These are phyloP conservation scores for Hypericum androsaemum DNA, from an alignment of 345 rosid species.

Conservation along the genomic window DNA sequence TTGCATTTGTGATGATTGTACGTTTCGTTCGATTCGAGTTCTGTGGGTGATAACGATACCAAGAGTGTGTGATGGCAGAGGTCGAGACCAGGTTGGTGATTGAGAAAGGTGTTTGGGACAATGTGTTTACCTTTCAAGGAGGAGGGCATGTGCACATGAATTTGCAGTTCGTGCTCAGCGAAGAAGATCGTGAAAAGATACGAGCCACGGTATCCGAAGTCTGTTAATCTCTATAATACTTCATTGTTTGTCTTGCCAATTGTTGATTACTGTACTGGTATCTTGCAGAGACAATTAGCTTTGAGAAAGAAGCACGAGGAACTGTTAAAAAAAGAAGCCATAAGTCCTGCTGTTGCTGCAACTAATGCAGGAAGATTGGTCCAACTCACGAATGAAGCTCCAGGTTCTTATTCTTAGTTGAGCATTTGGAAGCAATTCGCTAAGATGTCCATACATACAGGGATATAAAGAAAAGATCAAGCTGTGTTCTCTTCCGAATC, in stretches of 20 bases:
- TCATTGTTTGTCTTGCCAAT: not conserved
- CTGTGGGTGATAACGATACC: conserved; percentile 15
- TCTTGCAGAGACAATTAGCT: conserved; percentile 73
- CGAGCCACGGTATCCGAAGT: conserved; percentile 68
- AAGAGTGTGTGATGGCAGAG: conserved; percentile 31
- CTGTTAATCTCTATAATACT: too few species aligned
- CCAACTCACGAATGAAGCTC: conserved; percentile 17
- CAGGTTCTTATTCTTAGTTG: conserved; percentile 43
- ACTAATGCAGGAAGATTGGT: conserved; percentile 11
- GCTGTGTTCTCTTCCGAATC: conserved; percentile 21
- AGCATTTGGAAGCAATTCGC: not conserved
- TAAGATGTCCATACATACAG: conserved; percentile 9
- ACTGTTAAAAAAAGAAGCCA: conserved; percentile 22
- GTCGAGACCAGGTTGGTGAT: conserved; percentile 65
- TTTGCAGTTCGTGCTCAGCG: conserved; percentile 69
- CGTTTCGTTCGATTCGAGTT: not conserved
- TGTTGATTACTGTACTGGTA: conserved; percentile 1
- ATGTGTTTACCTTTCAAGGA: conserved; percentile 51
- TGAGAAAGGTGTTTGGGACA: conserved; percentile 70
- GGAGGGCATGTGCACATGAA: conserved; percentile 66
- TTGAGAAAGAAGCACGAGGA: conserved; percentile 58
- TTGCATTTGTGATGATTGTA: not conserved
- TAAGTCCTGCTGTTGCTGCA: conserved; percentile 21
- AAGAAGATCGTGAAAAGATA: conserved; percentile 64
- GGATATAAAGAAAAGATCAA: not conserved